Conservation (phyloP, 768 basidiomycete genomes). For the Hortiboletus campestris region DNA sequence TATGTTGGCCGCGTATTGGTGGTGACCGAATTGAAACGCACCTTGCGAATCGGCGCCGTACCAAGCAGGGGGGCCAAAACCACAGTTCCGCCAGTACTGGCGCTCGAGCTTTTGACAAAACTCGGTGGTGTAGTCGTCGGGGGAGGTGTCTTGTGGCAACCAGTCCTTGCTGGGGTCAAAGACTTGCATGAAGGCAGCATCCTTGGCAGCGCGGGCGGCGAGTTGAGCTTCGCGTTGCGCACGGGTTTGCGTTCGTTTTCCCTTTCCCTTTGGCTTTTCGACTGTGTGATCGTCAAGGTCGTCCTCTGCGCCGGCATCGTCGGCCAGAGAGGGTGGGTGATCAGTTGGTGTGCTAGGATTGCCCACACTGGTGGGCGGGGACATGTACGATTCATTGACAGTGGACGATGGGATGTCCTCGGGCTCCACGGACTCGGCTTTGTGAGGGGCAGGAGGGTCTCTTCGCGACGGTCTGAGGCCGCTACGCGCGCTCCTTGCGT, state of each 20-base stretch:
- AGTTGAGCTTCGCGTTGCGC: conserved; percentile 47
- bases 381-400: conserved; percentile 21
- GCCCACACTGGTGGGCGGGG: conserved; percentile 28
- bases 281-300: conserved; percentile 30
- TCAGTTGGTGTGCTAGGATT: conserved; percentile 23
- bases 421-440: conserved; percentile 45
- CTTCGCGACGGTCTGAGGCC: conserved; percentile 37
- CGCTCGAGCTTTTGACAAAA: conserved; percentile 87
- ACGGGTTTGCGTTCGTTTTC: conserved; percentile 43
- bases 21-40: conserved; percentile 31
- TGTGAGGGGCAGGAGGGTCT: conserved; percentile 39
- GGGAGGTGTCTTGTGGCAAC: conserved; percentile 71
- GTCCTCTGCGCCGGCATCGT: conserved; percentile 16
- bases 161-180: conserved; percentile 77
- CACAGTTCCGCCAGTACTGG: conserved; percentile 89
- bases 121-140: conserved; percentile 82
- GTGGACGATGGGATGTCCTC: conserved; percentile 29
- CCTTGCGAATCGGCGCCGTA: conserved; percentile 97
- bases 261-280: conserved; percentile 38
- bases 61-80: conserved; percentile 89
- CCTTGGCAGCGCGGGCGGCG: conserved; percentile 43
- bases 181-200: conserved; percentile 57
- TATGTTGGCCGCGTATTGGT: not conserved
- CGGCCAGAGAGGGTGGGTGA: conserved; percentile 1
- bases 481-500: conserved; percentile 41